A percentile compares a stretch with the other conserved stretches of the same genome.
Conservation (phyloP, 345 rosid species). For the Pistacia vera region DNA sequence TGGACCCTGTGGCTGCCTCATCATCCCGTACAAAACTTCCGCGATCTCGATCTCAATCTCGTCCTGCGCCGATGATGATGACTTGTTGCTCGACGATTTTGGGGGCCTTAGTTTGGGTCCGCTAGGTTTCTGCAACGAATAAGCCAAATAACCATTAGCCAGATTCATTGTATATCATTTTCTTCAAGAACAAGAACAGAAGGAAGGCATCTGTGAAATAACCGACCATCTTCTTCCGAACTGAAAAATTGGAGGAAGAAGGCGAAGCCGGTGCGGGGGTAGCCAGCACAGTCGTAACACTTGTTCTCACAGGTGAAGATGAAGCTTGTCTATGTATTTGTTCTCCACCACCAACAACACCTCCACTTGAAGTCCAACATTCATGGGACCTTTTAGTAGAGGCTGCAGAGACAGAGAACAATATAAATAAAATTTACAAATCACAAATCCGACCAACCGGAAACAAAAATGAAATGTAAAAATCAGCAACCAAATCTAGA, state of each 20-base stretch:
- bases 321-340: conserved; percentile 77
- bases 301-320: conserved; percentile 77
- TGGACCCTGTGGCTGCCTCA: conserved; percentile 79
- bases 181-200: background rate
- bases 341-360: conserved; percentile 54
- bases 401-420: conserved; percentile 36
- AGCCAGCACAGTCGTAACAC: conserved; percentile 47
- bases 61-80: conserved; percentile 74
- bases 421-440: background rate
- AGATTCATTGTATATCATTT: conserved; percentile 1
- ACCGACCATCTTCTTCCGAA: conserved; percentile 83
- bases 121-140: conserved; percentile 54
- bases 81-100: conserved; percentile 62
- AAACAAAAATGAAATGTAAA: background rate
- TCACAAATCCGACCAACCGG: background rate
- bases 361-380: conserved; percentile 69
- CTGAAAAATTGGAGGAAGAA: conserved; percentile 82
- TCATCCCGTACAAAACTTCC: conserved; percentile 87
- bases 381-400: conserved; percentile 95
- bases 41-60: conserved; percentile 99
- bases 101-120: conserved; percentile 87
- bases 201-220: conserved; percentile 28
- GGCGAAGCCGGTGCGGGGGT: conserved; percentile 71
- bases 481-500: conserved; percentile 15
- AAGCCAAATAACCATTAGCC: conserved; percentile 13